Percentiles rank a stretch among this genome's conserved stretches.
These are phyloP conservation scores for Kalmusia sp. DNA, from an alignment of 2,329 filamentous ascomycete species.

Conservation along the genomic window DNA sequence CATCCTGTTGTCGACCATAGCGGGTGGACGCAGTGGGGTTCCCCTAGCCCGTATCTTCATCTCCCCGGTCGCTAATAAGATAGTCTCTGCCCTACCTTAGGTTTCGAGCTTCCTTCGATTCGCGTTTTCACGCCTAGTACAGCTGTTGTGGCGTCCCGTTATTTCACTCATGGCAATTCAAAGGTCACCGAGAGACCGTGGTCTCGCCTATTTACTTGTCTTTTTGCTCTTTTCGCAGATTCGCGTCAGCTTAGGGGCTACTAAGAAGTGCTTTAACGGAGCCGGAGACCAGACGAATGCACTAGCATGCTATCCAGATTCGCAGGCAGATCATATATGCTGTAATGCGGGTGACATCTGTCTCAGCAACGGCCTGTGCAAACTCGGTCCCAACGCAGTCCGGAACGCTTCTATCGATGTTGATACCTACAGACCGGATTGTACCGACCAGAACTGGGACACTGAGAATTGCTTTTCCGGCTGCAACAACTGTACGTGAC, in stretches of 20 bases:
- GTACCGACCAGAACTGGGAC: conserved; percentile 13
- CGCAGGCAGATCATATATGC: conserved; percentile 8
- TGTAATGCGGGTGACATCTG: conserved; percentile 10
- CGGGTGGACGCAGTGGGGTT: too few relatives aligned
- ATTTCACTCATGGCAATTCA: neutral
- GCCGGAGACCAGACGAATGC: conserved; percentile 1
- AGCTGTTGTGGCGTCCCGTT: neutral
- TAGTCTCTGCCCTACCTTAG: neutral
- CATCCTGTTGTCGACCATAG: neutral
- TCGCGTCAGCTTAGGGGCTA: neutral
- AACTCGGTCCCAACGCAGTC: conserved; percentile 3
- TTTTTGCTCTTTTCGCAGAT: neutral
- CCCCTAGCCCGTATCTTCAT: too few relatives aligned
- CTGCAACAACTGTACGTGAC: conserved; percentile 4
- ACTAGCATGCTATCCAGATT: conserved; percentile 7
- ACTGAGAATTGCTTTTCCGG: conserved; percentile 10
- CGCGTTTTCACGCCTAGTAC: neutral
- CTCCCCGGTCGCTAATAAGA: neutral
- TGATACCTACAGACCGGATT: conserved; percentile 8
- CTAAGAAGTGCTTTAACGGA: conserved; percentile 2
- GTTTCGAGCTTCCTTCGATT: neutral
- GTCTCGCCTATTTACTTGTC: neutral
- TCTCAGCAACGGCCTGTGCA: conserved; percentile 14
- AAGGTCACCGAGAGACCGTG: neutral
- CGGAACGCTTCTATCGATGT: conserved; percentile 1